A percentile compares a stretch with the other conserved stretches of the same genome.
Evolutionary conservation across 768 basidiomycete genomes (phyloP).

Genomic region (Phaeotremella skinneri): DNA sequence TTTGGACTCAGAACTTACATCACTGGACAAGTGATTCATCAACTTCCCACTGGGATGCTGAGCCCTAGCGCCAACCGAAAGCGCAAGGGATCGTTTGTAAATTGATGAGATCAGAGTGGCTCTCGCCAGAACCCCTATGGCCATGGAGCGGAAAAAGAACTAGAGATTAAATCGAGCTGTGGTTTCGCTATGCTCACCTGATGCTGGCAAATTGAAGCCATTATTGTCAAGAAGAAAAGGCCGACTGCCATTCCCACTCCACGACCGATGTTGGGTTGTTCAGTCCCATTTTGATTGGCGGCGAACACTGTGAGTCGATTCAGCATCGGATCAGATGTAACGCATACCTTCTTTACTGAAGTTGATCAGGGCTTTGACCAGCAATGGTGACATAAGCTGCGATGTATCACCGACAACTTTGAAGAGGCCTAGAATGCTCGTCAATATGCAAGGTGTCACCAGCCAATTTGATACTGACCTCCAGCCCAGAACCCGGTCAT

Average conservation of each 20-base stretch:
- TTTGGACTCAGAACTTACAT: slow-evolving; percentile 56
- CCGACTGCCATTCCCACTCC: slow-evolving; percentile 50
- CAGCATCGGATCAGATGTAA: background rate
- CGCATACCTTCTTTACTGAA: slow-evolving; percentile 35
- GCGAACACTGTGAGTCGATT: slow-evolving; percentile 29
- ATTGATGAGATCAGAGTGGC: slow-evolving; percentile 44
- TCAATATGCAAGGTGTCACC: too few relatives aligned
- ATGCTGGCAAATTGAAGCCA: slow-evolving; percentile 46
- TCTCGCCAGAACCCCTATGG: slow-evolving; percentile 41
- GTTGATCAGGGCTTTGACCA: slow-evolving; percentile 53
- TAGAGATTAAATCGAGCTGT: slow-evolving; percentile 3
- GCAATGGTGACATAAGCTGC: slow-evolving; percentile 41
- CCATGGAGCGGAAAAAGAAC: slow-evolving; percentile 52
- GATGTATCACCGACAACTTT: slow-evolving; percentile 46
- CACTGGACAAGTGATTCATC: slow-evolving; percentile 56
- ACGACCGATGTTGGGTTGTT: slow-evolving; percentile 41
- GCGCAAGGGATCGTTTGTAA: slow-evolving; percentile 30
- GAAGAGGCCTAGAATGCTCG: slow-evolving; percentile 32
- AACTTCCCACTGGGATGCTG: slow-evolving; percentile 51
- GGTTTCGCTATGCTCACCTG: slow-evolving; percentile 25
- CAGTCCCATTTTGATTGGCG: slow-evolving; percentile 26
- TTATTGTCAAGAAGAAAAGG: slow-evolving; percentile 39
- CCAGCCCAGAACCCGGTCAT: slow-evolving; percentile 46
- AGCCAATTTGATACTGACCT: slow-evolving; percentile 15
- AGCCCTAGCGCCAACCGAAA: slow-evolving; percentile 25